phyloP scores from a whole-genome alignment of 768 basidiomycete genomes.

The Lactarius sanguifluus region DNA sequence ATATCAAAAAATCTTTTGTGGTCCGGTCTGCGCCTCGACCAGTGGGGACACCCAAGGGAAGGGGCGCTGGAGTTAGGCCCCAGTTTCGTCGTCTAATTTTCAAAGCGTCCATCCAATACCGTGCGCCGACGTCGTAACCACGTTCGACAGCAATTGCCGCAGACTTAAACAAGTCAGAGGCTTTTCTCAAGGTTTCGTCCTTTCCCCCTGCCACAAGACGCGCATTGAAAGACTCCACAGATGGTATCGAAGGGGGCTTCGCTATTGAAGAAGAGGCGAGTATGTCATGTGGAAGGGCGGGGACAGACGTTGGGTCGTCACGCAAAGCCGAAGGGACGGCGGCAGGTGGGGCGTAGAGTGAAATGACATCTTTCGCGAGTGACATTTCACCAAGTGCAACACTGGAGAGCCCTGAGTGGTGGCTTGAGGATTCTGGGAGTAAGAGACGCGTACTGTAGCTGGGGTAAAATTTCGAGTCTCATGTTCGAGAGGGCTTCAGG shows the following conservation, averaged over 20 bases:
- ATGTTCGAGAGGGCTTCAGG: constrained; percentile 71
- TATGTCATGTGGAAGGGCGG: constrained; percentile 26
- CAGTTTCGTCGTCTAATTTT: constrained; percentile 76
- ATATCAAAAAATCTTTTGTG: constrained; percentile 76
- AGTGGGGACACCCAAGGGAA: constrained; percentile 64
- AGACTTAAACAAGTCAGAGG: constrained; percentile 65
- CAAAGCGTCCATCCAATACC: constrained; percentile 81
- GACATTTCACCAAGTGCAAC: constrained; percentile 79
- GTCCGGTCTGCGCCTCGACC: constrained; percentile 81
- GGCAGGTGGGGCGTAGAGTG: constrained; percentile 47
- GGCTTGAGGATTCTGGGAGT: background rate
- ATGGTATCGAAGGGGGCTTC: constrained; percentile 50
- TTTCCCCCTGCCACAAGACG: constrained; percentile 76
- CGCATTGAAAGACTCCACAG: constrained; percentile 69
- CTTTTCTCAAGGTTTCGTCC: constrained; percentile 75
- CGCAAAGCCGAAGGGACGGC: background rate
- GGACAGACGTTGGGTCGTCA: constrained; percentile 11
- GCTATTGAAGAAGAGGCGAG: constrained; percentile 65
- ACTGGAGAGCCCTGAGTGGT: constrained; percentile 38
- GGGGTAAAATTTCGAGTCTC: constrained; percentile 68
- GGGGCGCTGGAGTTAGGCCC: constrained; percentile 76
- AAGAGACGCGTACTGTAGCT: constrained; percentile 60
- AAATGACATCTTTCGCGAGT: constrained; percentile 69
- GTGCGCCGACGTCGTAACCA: constrained; percentile 59
- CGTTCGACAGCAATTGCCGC: constrained; percentile 71